A percentile compares a stretch with the other conserved stretches of the same genome.
These are phyloP conservation scores for Pharus latifolius DNA, from an alignment of 176 grass and related monocot species.

Conservation along the genomic window DNA sequence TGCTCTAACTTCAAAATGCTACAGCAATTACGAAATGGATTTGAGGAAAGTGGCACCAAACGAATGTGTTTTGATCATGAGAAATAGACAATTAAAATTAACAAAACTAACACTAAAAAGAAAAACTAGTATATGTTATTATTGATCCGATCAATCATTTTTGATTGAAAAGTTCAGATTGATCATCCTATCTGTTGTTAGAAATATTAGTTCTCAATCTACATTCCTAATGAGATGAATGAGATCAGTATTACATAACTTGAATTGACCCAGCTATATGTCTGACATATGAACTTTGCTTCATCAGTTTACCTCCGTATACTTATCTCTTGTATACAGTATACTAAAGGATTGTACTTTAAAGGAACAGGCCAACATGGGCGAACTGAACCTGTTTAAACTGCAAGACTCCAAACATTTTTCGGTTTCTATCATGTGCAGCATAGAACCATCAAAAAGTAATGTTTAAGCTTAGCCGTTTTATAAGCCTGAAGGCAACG, in stretches of 20 bases:
- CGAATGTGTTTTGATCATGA: too few species aligned
- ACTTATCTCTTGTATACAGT: background rate
- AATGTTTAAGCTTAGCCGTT: background rate
- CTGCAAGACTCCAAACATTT: too few species aligned
- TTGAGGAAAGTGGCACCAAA: background rate
- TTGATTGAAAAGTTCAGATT: too few species aligned
- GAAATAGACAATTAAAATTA: too few species aligned
- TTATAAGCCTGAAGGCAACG: constrained; percentile 1
- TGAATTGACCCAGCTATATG: too few species aligned
- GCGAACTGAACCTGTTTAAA: background rate
- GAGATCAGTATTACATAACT: too few species aligned
- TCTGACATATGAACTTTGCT: background rate
- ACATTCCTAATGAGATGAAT: too few species aligned
- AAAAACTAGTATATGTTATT: too few species aligned
- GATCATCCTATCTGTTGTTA: too few species aligned
- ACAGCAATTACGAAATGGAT: background rate
- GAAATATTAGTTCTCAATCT: too few species aligned
- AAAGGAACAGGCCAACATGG: background rate
- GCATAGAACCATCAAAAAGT: background rate
- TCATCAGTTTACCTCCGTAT: background rate
- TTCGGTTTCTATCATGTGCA: constrained; percentile 3
- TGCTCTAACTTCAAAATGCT: background rate
- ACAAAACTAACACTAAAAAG: too few species aligned
- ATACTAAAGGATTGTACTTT: background rate
- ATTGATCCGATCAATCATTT: too few species aligned